phyloP scores from a whole-genome alignment of 176 grass and related monocot genomes.

The Aegilops longissima region DNA sequence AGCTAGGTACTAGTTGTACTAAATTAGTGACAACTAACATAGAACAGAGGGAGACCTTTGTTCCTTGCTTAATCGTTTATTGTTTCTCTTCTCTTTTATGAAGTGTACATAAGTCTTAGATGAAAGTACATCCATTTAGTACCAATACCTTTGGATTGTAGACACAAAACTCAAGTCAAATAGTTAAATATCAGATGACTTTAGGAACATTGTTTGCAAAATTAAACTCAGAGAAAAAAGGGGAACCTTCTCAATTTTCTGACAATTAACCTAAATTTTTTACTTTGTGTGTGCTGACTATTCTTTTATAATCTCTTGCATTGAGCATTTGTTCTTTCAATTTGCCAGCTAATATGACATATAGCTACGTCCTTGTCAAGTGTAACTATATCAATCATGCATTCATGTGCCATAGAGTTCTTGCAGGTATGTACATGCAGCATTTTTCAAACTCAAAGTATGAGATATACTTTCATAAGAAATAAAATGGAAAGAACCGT shows the following conservation, averaged over 20 bases:
- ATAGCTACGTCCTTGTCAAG: background rate
- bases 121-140: background rate
- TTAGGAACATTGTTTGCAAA: conserved; percentile 26
- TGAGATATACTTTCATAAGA: background rate
- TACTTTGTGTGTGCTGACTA: background rate
- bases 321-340: conserved; percentile 33
- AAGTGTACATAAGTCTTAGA: background rate
- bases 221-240: background rate
- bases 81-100: conserved; percentile 19
- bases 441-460: conserved; percentile 37
- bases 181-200: background rate
- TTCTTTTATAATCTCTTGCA: conserved; percentile 37
- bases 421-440: conserved; percentile 10
- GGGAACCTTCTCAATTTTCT: conserved; percentile 30
- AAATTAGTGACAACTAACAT: no score
- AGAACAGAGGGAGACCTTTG: background rate
- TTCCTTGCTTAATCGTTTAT: background rate
- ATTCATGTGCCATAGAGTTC: conserved; percentile 4
- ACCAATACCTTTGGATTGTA: conserved; percentile 3
- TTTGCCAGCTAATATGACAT: background rate
- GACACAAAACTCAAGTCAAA: background rate
- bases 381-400: conserved; percentile 12
- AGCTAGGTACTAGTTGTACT: conserved; percentile 11
- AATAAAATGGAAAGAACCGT: conserved; percentile 1
- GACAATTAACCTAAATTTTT: conserved; percentile 20